Conservation (phyloP, 495 filamentous ascomycete species). For the Tirmania nivea region DNA sequence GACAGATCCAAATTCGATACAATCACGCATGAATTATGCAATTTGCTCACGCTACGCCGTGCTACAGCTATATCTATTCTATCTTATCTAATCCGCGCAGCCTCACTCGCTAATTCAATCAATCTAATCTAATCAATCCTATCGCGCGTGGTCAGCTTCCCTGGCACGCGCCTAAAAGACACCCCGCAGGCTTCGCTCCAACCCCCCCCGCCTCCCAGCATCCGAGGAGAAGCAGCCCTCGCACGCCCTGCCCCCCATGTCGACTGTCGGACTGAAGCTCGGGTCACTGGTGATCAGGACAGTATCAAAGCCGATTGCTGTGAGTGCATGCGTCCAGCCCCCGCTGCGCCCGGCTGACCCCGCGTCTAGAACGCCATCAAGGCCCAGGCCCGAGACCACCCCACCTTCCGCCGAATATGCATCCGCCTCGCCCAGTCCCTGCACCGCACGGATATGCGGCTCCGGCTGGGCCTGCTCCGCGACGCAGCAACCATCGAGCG, state of each 20-base stretch:
- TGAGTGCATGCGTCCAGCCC: conserved; percentile 22
- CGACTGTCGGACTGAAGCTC: conserved; percentile 44
- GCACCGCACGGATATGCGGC: conserved; percentile 83
- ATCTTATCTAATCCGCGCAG: no score
- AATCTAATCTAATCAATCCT: no score
- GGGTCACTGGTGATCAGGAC: conserved; percentile 45
- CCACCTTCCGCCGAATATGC: conserved; percentile 57
- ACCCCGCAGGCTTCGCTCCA: neutral
- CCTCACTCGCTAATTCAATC: no score
- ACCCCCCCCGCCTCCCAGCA: neutral
- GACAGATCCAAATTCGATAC: no score
- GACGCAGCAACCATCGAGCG: conserved; percentile 50
- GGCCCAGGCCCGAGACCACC: conserved; percentile 81
- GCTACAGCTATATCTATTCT: no score
- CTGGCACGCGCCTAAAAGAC: no score
- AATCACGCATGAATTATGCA: no score
- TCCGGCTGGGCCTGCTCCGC: conserved; percentile 65
- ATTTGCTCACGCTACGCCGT: no score
- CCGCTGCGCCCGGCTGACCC: conserved; percentile 2
- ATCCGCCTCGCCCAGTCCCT: conserved; percentile 61
- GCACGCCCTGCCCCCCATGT: no score
- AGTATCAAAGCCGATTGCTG: conserved; percentile 50
- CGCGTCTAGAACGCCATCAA: conserved; percentile 81
- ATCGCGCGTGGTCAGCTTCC: no score
- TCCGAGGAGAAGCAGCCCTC: no score